Evolutionary conservation across 805 yeast species (phyloP).

Genomic region (Cyberlindnera misumaiensis): DNA sequence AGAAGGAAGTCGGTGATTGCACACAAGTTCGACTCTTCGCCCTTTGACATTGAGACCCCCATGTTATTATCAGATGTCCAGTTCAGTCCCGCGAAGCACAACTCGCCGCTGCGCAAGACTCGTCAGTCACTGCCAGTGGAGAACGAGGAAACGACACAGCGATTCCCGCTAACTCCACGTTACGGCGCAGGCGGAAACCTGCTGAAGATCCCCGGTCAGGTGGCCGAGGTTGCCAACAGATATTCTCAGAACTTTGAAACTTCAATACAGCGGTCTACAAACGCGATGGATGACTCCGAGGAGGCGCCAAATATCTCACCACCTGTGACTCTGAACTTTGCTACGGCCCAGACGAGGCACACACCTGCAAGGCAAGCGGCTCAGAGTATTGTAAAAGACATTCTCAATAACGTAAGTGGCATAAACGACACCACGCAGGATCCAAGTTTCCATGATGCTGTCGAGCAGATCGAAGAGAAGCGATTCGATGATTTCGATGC

Average conservation of each 20-base stretch:
- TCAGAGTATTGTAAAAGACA: conserved; percentile 18
- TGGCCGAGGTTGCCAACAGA: conserved; percentile 11
- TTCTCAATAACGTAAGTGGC: conserved; percentile 22
- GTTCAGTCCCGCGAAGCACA: conserved; percentile 17
- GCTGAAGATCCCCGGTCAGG: conserved; percentile 23
- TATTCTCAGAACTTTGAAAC: conserved; percentile 10
- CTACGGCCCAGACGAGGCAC: background rate
- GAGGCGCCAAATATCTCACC: conserved; percentile 19
- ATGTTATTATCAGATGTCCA: conserved; percentile 21
- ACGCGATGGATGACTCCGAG: conserved; percentile 19
- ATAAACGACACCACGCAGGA: conserved; percentile 16
- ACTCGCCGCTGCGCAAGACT: conserved; percentile 11
- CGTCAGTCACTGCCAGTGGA: conserved; percentile 1
- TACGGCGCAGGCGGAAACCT: conserved; percentile 34
- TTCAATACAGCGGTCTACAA: background rate
- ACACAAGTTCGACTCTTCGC: conserved; percentile 23
- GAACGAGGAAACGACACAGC: conserved; percentile 21
- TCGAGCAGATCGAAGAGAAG: conserved; percentile 3
- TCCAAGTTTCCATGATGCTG: conserved; percentile 8
- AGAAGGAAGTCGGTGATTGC: conserved; percentile 23
- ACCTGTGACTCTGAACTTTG: conserved; percentile 19
- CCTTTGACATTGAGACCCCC: conserved; percentile 24
- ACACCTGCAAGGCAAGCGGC: conserved; percentile 22
- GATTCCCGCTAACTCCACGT: conserved; percentile 43
- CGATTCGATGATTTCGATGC: conserved; percentile 19